Evolutionary conservation across 1,284 basidiomycete genomes (phyloP).

Genomic region (Malassezia caprae): DNA sequence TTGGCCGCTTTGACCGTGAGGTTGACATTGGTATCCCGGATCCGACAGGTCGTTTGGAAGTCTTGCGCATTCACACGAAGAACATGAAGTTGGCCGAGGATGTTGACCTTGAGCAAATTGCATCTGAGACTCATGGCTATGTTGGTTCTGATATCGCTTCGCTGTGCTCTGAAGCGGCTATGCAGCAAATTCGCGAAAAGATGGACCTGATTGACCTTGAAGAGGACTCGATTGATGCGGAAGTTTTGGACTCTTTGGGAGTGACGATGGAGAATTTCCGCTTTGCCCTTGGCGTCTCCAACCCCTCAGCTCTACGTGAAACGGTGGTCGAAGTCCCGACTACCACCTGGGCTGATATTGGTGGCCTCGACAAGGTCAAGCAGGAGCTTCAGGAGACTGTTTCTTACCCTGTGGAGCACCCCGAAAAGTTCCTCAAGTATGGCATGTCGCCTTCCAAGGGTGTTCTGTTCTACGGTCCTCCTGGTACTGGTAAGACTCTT

Average conservation of each 20-base stretch:
- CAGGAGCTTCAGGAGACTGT: constrained; percentile 97
- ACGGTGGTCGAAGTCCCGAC: constrained; percentile 93
- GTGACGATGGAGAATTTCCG: constrained; percentile 99
- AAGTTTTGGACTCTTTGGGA: constrained; percentile 87
- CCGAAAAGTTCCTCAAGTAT: constrained; percentile 99
- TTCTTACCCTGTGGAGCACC: constrained; percentile 98
- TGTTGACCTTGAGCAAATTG: constrained; percentile 92
- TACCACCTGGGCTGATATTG: constrained; percentile 95
- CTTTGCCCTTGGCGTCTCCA: constrained; percentile 82
- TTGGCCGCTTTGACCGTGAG: constrained; percentile 97
- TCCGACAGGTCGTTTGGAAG: constrained; percentile 93
- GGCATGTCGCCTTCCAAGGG: constrained; percentile 99
- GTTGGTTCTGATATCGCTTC: constrained; percentile 96
- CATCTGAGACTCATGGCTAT: constrained; percentile 96
- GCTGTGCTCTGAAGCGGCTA: constrained; percentile 89
- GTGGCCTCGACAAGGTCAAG: constrained; percentile 99
- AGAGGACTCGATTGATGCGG: constrained; percentile 84
- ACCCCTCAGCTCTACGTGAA: constrained; percentile 92
- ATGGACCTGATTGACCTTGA: constrained; percentile 79
- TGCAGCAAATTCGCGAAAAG: constrained; percentile 98
- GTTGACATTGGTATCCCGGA: constrained; percentile 98
- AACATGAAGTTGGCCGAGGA: constrained; percentile 99
- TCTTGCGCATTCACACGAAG: constrained; percentile 97
- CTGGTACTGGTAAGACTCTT: constrained; percentile 91
- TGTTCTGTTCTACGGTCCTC: constrained; percentile 92